Percentiles rank a stretch among this genome's conserved stretches.
phyloP scores from a whole-genome alignment of 345 rosid species.

The Sisymbrium irio region DNA sequence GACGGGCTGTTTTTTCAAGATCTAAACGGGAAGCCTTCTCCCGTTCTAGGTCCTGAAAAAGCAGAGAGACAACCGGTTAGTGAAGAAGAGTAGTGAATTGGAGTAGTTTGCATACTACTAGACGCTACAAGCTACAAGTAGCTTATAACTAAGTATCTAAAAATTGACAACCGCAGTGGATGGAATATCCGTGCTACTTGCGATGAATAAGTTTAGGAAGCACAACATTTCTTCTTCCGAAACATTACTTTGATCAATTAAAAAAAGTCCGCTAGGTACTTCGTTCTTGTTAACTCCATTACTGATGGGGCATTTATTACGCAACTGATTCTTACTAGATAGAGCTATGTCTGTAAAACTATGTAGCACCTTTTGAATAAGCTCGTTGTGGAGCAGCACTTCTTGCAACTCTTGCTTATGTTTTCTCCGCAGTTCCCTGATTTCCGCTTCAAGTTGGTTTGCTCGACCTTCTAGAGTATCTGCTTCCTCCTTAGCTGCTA shows the following conservation, averaged over 20 bases:
- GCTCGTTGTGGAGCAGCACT: constrained; percentile 67
- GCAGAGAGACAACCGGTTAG: background rate
- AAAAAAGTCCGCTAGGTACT: background rate
- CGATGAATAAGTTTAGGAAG: constrained; percentile 12
- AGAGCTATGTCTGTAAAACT: background rate
- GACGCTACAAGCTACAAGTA: constrained; percentile 11
- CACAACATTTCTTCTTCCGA: background rate
- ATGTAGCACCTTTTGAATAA: constrained; percentile 71
- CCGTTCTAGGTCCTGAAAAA: constrained; percentile 76
- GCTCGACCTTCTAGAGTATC: constrained; percentile 93
- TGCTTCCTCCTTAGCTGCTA: constrained; percentile 96
- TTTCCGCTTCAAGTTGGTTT: constrained; percentile 81
- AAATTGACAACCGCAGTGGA: background rate
- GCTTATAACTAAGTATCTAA: background rate
- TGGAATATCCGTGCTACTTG: constrained; percentile 2
- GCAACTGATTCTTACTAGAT: background rate
- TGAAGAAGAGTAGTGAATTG: background rate
- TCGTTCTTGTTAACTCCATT: background rate
- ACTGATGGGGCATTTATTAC: background rate
- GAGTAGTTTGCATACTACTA: constrained; percentile 11
- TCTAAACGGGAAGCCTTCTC: constrained; percentile 85
- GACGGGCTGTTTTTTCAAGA: constrained; percentile 67
- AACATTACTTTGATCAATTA: background rate
- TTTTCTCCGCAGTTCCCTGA: constrained; percentile 70
- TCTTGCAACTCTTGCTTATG: constrained; percentile 95